Evolutionary conservation across 805 yeast genomes (phyloP).

Genomic region (Barnettozyma pratensis): DNA sequence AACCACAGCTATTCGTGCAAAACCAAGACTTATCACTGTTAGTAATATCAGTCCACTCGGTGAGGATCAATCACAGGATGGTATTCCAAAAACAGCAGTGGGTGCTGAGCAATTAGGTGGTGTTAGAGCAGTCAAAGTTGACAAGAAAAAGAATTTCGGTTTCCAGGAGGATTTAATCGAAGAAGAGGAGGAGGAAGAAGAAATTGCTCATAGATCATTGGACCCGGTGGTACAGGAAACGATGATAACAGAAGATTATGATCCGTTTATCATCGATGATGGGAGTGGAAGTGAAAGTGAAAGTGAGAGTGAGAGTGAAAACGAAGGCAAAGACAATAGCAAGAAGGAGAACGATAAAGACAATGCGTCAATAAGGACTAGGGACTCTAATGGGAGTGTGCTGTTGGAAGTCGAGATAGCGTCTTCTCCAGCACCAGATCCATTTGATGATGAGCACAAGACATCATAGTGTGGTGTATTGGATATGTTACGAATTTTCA

Average conservation of each 20-base stretch:
- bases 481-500: background rate
- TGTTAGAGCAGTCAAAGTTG: conserved; percentile 20
- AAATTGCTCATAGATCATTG: background rate
- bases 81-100: conserved; percentile 20
- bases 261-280: conserved; percentile 25
- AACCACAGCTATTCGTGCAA: conserved; percentile 73
- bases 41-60: background rate
- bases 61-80: conserved; percentile 15
- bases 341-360: conserved; percentile 7
- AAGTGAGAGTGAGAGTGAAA: background rate
- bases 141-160: conserved; percentile 8
- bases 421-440: conserved; percentile 18
- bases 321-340: background rate
- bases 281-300: conserved; percentile 9
- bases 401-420: conserved; percentile 24
- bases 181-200: conserved; percentile 17
- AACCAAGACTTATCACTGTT: conserved; percentile 63
- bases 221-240: background rate
- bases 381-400: conserved; percentile 20
- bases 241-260: conserved; percentile 13
- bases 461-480: background rate
- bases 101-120: conserved; percentile 22
- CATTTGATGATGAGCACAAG: conserved; percentile 1
- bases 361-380: conserved; percentile 1
- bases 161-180: conserved; percentile 14